Percentiles rank a stretch among this genome's conserved stretches.
Evolutionary conservation across 768 basidiomycete genomes (phyloP).

Genomic region (Tulasnella sp.): DNA sequence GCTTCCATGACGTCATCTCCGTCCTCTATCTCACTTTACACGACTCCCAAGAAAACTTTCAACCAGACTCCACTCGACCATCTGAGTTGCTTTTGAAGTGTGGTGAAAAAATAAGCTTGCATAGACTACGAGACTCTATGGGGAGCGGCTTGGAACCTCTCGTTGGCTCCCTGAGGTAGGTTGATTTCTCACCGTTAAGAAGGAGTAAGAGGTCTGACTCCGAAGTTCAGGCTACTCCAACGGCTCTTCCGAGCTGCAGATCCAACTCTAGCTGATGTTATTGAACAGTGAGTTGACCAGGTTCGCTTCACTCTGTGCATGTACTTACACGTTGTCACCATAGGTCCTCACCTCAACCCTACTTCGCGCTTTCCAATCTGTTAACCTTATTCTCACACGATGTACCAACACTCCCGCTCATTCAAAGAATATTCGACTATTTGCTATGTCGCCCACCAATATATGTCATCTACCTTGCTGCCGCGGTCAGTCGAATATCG

Average conservation of each 20-base stretch:
- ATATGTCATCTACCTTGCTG: constrained; percentile 76
- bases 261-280: constrained; percentile 64
- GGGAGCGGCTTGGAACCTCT: constrained; percentile 81
- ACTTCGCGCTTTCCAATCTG: constrained; percentile 86
- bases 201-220: background rate
- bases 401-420: constrained; percentile 82
- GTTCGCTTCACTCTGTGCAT: background rate
- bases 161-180: constrained; percentile 73
- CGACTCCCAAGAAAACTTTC: constrained; percentile 56
- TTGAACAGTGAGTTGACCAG: constrained; percentile 59
- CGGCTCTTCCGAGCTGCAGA: constrained; percentile 74
- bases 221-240: constrained; percentile 63
- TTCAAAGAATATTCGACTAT: constrained; percentile 92
- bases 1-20: constrained; percentile 90
- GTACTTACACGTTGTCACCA: background rate
- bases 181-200: background rate
- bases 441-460: constrained; percentile 74
- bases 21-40: constrained; percentile 77
- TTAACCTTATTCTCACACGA: constrained; percentile 93
- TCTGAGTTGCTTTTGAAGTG: constrained; percentile 20
- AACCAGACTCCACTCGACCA: constrained; percentile 46
- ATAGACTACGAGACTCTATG: constrained; percentile 87
- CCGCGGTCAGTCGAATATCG: constrained; percentile 61
- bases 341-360: constrained; percentile 79
- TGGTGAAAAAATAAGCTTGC: constrained; percentile 71